A percentile compares a stretch with the other conserved stretches of the same genome.
Evolutionary conservation across 2,329 filamentous ascomycete genomes (phyloP).

Genomic region (Elsinoe batatas): DNA sequence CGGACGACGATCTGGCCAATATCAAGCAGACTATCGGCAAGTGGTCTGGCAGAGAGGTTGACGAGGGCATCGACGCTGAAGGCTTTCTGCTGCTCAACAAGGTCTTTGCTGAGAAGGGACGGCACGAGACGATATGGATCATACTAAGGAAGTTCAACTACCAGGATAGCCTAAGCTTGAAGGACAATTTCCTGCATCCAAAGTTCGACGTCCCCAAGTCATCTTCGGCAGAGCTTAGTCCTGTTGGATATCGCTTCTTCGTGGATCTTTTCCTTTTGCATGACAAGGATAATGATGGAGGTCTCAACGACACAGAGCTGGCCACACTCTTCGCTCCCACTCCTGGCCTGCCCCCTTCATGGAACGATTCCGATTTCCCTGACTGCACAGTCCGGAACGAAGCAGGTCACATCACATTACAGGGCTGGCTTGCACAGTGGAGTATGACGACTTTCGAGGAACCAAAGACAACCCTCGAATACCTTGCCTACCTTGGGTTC

Average conservation of each 20-base stretch:
- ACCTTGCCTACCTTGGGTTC: conserved; percentile 91
- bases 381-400: conserved; percentile 92
- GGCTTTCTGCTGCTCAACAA: conserved; percentile 90
- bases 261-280: conserved; percentile 92
- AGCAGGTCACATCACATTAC: conserved; percentile 85
- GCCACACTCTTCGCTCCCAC: conserved; percentile 84
- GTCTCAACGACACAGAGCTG: conserved; percentile 76
- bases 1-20: conserved; percentile 70
- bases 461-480: conserved; percentile 88
- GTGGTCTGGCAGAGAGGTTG: conserved; percentile 17
- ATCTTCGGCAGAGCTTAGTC: conserved; percentile 86
- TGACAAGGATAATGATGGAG: conserved; percentile 95
- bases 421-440: conserved; percentile 98
- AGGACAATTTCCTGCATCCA: conserved; percentile 83
- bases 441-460: conserved; percentile 98
- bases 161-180: conserved; percentile 84
- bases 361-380: conserved; percentile 82
- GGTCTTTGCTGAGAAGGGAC: conserved; percentile 91
- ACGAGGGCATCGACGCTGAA: conserved; percentile 61
- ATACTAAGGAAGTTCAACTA: conserved; percentile 93
- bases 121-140: conserved; percentile 97
- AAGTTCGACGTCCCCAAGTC: conserved; percentile 90
- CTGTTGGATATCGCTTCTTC: conserved; percentile 91
- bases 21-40: conserved; percentile 83
- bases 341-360: conserved; percentile 75